Conservation (phyloP, 306 rosid genomes). For the barrel medic (Medicago truncatula) region MtrunA17r5.0-ANR NC_053049.1:45264001-45264500, state of each 20-base stretch:
- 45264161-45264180: slow-evolving; percentile 72
- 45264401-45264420: slow-evolving; percentile 47
- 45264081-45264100: neutral
- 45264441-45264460: slow-evolving; percentile 30
- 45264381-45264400: slow-evolving; percentile 43
- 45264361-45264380: neutral
- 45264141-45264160: slow-evolving; percentile 51
- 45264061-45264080: neutral
- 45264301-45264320: neutral
- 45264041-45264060: neutral
- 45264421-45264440: slow-evolving; percentile 5
- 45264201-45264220: slow-evolving; percentile 56
- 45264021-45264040: neutral
- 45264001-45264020: neutral
- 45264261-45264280: slow-evolving; percentile 22
- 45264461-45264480: slow-evolving; percentile 22
- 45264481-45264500: slow-evolving; percentile 31
- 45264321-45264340: neutral
- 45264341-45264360: neutral
- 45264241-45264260: slow-evolving; percentile 52
- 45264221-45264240: slow-evolving; percentile 41
- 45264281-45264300: neutral
- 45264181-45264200: slow-evolving; percentile 65
- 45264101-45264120: slow-evolving; percentile 55
- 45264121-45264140: slow-evolving; percentile 43